Evolutionary conservation across 208 protist species (phyloP), one percentile per base, ranked within the genome.

Genomic region (Kentomonas sorsogonicus): DNA sequence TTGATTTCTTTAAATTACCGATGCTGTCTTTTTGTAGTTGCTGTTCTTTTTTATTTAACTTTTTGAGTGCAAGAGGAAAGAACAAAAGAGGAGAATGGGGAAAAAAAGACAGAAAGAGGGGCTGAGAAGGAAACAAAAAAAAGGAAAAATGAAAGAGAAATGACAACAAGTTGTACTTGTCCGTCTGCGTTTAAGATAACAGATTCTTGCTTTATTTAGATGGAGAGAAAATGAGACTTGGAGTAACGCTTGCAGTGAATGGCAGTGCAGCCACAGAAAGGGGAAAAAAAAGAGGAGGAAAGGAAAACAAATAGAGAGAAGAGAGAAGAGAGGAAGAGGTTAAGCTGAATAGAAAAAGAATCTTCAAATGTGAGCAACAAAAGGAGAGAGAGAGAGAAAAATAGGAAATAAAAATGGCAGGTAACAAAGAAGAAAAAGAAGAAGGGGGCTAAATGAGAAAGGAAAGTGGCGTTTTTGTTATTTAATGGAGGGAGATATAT

Each of bases 51-150:
- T 7, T 23, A 7, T 16, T 7, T 20, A 23, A 10, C 6, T 20
- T 29, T 53, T 30, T 10, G 11, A 20, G 47, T 18, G 22, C 13
- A 16, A 36, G 13, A 38, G 47, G 11, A 36, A 36, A 36, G 22
- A 36, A 36, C 6, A 38, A 16, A 16, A 23, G 30, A 20, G 27
- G 25, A 13, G 11, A 34, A 44, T n/a, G n/a, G n/a, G 23, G 53
- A 46, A 40, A 51, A 46, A 47, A 51, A 43, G 22, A 50, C 4
- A 18, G 23, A 18, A 2, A 38, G 40, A 26, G 23, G 11, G 18
- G 31, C 51, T 33, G n/a, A n/a, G 53, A 51, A 53, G 36, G 26
- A 31, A 62, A 53, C 16, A 54, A 54, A 34, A 55, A 27, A 57
- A 50, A 63, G 6, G 15, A 40, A 52, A 20, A 53, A 15, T 26